Evolutionary conservation across 1,139 yeast genomes (phyloP).

Genomic region (Sugiyamaella neomexicana): DNA sequence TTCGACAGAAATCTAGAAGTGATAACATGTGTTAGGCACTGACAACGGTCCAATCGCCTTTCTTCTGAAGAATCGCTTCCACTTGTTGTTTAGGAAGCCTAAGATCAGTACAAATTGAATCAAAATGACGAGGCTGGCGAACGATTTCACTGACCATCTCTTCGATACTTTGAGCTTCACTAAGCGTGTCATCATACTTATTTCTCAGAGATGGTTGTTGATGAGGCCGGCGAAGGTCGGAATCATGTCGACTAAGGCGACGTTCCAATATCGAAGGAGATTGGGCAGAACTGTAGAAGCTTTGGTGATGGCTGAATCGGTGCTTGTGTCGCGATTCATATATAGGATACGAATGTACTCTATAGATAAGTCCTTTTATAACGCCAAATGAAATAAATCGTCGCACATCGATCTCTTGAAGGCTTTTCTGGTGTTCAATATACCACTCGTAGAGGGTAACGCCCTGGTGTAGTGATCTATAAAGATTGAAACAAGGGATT

Average conservation of each 20-base stretch:
- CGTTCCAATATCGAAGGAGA: slow-evolving; percentile 32
- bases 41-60: slow-evolving; percentile 37
- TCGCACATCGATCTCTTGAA: slow-evolving; percentile 73
- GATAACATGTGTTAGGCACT: slow-evolving; percentile 43
- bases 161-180: slow-evolving; percentile 40
- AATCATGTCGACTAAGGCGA: slow-evolving; percentile 15
- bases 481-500: slow-evolving; percentile 55
- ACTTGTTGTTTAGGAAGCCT: slow-evolving; percentile 58
- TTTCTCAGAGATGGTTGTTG: slow-evolving; percentile 4
- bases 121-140: slow-evolving; percentile 59
- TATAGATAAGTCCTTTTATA: slow-evolving; percentile 73
- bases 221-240: slow-evolving; percentile 18
- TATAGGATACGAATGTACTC: slow-evolving; percentile 78
- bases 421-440: slow-evolving; percentile 55
- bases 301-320: slow-evolving; percentile 17
- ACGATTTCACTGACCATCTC: slow-evolving; percentile 49
- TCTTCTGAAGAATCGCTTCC: slow-evolving; percentile 30
- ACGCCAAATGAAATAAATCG: slow-evolving; percentile 86
- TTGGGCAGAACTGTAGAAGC: not conserved
- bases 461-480: slow-evolving; percentile 77
- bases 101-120: slow-evolving; percentile 70
- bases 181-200: slow-evolving; percentile 5
- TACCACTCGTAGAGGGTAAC: slow-evolving; percentile 82
- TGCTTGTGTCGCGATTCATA: slow-evolving; percentile 37
- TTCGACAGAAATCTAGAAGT: slow-evolving; percentile 41